These are phyloP conservation scores for Epichloe hybrida DNA, from an alignment of 2,329 filamentous ascomycete genomes.

Conservation along the genomic window DNA sequence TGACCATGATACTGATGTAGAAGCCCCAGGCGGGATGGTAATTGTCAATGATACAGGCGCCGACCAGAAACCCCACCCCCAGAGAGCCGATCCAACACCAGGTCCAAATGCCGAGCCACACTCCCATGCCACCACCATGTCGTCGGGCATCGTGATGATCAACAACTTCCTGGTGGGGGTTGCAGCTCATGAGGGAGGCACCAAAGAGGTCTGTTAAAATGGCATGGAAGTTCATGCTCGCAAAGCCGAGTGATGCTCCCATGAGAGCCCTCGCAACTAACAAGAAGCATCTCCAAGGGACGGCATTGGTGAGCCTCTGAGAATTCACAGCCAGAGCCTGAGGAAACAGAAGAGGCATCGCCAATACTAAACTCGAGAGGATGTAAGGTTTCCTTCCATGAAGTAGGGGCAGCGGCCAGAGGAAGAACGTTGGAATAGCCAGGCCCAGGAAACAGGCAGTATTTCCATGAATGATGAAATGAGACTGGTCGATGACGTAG, in stretches of 20 bases:
- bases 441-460: conserved; percentile 59
- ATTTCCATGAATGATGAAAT: conserved; percentile 59
- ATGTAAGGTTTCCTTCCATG: conserved; percentile 69
- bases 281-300: conserved; percentile 44
- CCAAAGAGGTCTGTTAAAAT: conserved; percentile 65
- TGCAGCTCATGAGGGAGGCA: conserved; percentile 57
- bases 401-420: conserved; percentile 61
- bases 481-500: conserved; percentile 54
- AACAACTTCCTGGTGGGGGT: conserved; percentile 60
- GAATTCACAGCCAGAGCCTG: conserved; percentile 54
- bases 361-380: conserved; percentile 51
- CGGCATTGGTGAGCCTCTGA: conserved; percentile 40
- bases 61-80: conserved; percentile 57
- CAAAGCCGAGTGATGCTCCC: conserved; percentile 58
- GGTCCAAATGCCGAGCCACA: conserved; percentile 69
- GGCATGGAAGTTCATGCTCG: conserved; percentile 63
- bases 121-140: conserved; percentile 63
- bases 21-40: conserved; percentile 60
- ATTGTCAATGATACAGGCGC: conserved; percentile 53
- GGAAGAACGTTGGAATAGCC: conserved; percentile 54
- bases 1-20: conserved; percentile 56
- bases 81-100: conserved; percentile 66
- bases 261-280: conserved; percentile 52
- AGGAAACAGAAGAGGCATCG: conserved; percentile 62
- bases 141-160: conserved; percentile 54